Evolutionary conservation across 192 early-diverging fungal species (phyloP).

Genomic region (Glomus cerebriforme): DNA sequence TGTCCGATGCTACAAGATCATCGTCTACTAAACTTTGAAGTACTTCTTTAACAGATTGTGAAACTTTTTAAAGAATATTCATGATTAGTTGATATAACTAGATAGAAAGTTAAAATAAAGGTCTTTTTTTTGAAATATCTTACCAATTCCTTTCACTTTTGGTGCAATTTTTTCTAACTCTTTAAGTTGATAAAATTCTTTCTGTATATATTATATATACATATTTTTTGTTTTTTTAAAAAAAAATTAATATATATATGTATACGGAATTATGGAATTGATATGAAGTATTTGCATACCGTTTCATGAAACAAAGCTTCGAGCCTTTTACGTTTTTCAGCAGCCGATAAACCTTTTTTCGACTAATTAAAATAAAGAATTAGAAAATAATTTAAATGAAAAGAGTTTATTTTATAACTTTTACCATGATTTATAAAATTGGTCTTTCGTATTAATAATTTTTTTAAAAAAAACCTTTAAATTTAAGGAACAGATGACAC

Average conservation of each 20-base stretch:
- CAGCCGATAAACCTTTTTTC: constrained; percentile 50
- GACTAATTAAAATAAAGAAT: constrained; percentile 45
- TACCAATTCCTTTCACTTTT: constrained; percentile 82
- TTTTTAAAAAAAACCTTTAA: too few relatives aligned
- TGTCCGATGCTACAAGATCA: constrained; percentile 74
- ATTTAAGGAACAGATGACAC: too few relatives aligned
- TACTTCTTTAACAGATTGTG: constrained; percentile 81
- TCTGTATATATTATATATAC: constrained; percentile 38
- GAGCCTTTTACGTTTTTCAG: constrained; percentile 54
- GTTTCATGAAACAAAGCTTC: constrained; percentile 54
- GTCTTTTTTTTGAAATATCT: not conserved
- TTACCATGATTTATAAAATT: not conserved
- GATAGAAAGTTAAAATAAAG: too few relatives aligned
- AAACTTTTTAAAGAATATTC: constrained; percentile 46
- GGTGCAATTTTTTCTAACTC: constrained; percentile 83
- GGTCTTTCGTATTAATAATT: too few relatives aligned
- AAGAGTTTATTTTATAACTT: not conserved
- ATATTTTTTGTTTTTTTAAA: not conserved
- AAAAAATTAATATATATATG: not conserved
- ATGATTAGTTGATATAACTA: not conserved
- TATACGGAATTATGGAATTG: not conserved
- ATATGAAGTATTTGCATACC: constrained; percentile 34
- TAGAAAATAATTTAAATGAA: not conserved
- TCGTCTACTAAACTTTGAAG: constrained; percentile 83
- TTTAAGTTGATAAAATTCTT: constrained; percentile 76